phyloP scores from a whole-genome alignment of 78 protist species.

The Dictyostelium discoideum region dicty_2.7 NC_007088.5:5784501-5785000 shows the following conservation, averaged over 20 bases:
- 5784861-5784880: background rate
- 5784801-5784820: conserved; percentile 54
- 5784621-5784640: conserved; percentile 82
- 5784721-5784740: conserved; percentile 83
- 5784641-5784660: conserved; percentile 76
- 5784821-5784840: conserved; percentile 81
- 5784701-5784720: conserved; percentile 37
- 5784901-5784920: conserved; percentile 75
- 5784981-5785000: conserved; percentile 79
- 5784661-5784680: conserved; percentile 83
- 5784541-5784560: conserved; percentile 66
- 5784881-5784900: conserved; percentile 60
- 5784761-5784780: background rate
- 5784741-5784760: conserved; percentile 80
- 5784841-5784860: conserved; percentile 1
- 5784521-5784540: background rate
- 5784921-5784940: conserved; percentile 44
- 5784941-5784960: conserved; percentile 7
- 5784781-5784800: conserved; percentile 27
- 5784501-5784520: background rate
- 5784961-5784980: conserved; percentile 64
- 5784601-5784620: conserved; percentile 81
- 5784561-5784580: conserved; percentile 35
- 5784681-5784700: conserved; percentile 57
- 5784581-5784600: conserved; percentile 72